phyloP scores from a whole-genome alignment of 2,329 filamentous ascomycete species.

The Hirsutella thompsonii region DNA sequence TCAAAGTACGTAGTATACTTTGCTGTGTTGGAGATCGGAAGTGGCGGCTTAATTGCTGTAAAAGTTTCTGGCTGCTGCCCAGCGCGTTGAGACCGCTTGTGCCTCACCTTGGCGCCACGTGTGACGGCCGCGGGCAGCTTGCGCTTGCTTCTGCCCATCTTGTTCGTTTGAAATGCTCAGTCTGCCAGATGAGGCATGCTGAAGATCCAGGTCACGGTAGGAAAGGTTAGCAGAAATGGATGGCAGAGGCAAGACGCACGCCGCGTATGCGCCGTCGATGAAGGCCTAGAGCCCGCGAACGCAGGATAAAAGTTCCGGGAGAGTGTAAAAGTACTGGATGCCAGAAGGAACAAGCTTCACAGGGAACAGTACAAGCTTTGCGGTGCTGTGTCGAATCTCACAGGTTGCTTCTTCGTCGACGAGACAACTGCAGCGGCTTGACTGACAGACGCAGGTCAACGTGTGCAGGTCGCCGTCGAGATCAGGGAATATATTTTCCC shows the following conservation, averaged over 20 bases:
- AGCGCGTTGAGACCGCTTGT: conserved; percentile 18
- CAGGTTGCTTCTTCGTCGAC: too few species aligned
- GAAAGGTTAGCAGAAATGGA: not conserved
- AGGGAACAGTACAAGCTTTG: too few species aligned
- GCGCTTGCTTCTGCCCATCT: conserved; percentile 25
- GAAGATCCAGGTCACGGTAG: not conserved
- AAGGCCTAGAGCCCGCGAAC: not conserved
- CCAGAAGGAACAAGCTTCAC: too few species aligned
- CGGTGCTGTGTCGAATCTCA: too few species aligned
- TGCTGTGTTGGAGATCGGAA: conserved; percentile 26
- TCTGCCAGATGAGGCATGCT: not conserved
- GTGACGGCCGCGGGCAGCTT: conserved; percentile 15
- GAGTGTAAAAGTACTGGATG: too few species aligned
- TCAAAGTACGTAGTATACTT: conserved; percentile 53
- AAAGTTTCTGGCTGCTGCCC: conserved; percentile 21
- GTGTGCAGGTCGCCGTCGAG: too few species aligned
- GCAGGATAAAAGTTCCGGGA: not conserved
- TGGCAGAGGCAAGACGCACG: not conserved
- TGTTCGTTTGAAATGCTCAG: not conserved
- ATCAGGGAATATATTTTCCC: too few species aligned
- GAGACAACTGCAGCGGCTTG: too few species aligned
- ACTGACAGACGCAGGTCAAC: too few species aligned
- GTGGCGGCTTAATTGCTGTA: conserved; percentile 24
- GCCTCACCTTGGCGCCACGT: conserved; percentile 22
- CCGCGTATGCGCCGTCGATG: not conserved